phyloP scores from a whole-genome alignment of 306 rosid species.

The Gleditsia sinensis region DNA sequence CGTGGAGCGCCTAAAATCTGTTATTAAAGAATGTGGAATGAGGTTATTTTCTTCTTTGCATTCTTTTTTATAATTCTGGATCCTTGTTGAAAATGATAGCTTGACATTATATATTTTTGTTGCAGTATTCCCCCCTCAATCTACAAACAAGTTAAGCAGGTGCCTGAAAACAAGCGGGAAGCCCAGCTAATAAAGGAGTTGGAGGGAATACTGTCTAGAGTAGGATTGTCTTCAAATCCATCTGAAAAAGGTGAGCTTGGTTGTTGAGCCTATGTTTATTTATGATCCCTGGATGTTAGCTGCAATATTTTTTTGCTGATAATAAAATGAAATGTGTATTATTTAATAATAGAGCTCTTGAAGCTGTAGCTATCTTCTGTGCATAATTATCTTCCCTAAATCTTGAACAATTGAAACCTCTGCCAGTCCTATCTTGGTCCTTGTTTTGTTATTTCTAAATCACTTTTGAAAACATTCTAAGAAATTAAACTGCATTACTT shows the following conservation, averaged over 20 bases:
- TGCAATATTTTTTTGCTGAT: constrained; percentile 29
- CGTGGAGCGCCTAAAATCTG: constrained; percentile 86
- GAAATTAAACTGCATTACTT: constrained; percentile 10
- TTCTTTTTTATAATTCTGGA: constrained; percentile 26
- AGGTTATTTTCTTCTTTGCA: constrained; percentile 55
- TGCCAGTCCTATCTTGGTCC: constrained; percentile 13
- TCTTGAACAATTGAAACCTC: constrained; percentile 17
- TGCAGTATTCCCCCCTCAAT: constrained; percentile 79
- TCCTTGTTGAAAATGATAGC: constrained; percentile 32
- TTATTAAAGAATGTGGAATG: constrained; percentile 97
- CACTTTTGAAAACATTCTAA: neutral
- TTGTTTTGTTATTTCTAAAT: constrained; percentile 10
- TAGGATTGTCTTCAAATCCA: constrained; percentile 86
- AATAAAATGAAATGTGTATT: constrained; percentile 27
- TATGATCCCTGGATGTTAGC: constrained; percentile 23
- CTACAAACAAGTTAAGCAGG: constrained; percentile 91
- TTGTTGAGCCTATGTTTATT: constrained; percentile 18
- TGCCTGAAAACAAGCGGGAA: constrained; percentile 83
- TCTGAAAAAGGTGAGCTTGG: constrained; percentile 76
- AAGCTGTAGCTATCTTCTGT: constrained; percentile 20
- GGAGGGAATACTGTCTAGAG: constrained; percentile 81
- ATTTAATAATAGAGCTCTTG: neutral
- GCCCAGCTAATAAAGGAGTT: constrained; percentile 76
- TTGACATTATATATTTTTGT: constrained; percentile 36
- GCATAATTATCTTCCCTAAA: neutral